Percentiles rank a stretch among this genome's conserved stretches.
Evolutionary conservation across 768 basidiomycete species (phyloP).

Genomic region (Lentinus brumalis): DNA sequence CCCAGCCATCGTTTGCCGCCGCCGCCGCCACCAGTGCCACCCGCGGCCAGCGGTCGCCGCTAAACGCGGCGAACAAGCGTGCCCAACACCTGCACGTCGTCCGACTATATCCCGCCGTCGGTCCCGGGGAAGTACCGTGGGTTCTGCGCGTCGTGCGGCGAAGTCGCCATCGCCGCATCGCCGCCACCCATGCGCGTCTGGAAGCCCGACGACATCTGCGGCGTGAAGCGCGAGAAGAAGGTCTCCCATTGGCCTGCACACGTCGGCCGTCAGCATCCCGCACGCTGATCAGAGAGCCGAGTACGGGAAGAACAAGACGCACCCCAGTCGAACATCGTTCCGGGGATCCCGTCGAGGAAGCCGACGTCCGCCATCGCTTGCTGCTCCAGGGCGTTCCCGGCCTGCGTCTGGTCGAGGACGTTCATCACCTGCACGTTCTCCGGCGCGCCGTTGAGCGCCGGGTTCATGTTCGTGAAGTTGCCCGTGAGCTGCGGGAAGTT

Average conservation of each 20-base stretch:
- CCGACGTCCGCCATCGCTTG: slow-evolving; percentile 67
- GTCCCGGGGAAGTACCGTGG: slow-evolving; percentile 15
- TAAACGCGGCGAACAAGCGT: neutral
- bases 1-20: neutral
- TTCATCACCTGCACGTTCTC: slow-evolving; percentile 79
- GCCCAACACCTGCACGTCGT: neutral
- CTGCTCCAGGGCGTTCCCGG: slow-evolving; percentile 56
- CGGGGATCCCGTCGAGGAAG: slow-evolving; percentile 78
- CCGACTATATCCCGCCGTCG: slow-evolving; percentile 14
- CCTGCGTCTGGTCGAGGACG: slow-evolving; percentile 62
- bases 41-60: neutral
- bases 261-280: neutral
- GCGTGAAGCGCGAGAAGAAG: slow-evolving; percentile 67
- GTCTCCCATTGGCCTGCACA: slow-evolving; percentile 76
- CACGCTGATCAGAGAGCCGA: neutral
- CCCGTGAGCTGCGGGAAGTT: slow-evolving; percentile 51
- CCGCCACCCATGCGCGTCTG: slow-evolving; percentile 9
- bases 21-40: neutral
- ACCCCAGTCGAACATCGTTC: slow-evolving; percentile 90
- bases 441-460: slow-evolving; percentile 61
- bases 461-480: slow-evolving; percentile 67
- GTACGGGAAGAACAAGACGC: slow-evolving; percentile 26
- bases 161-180: slow-evolving; percentile 4
- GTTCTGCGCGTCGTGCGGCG: slow-evolving; percentile 17
- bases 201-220: neutral